Evolutionary conservation across 192 early-diverging fungal species (phyloP), one percentile per base, ranked within the genome.

Genomic region (Jimgerdemannia flammicorona): DNA sequence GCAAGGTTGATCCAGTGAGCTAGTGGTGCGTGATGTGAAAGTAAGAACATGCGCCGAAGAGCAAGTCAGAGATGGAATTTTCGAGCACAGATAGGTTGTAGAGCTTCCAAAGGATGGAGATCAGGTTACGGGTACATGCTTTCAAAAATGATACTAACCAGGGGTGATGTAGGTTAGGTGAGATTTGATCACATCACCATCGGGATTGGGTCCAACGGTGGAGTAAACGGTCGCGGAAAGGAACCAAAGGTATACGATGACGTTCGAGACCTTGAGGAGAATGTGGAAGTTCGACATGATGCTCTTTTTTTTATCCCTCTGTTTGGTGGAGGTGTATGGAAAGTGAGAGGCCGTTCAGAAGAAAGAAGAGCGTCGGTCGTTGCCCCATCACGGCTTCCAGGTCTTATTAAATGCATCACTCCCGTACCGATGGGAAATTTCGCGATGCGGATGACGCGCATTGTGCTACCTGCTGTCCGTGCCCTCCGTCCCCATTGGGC

Each of bases 111-210:
- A 29, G 1, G 29, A 29, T 29, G 1, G 29, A 29, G 29, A 29
- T 29, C 29, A 29, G 29, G 29, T 29, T 29, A 29, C 29, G 29
- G 29, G 29, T 29, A 59, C 49, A 59, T 59, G 14, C 6, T 59
- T 59, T 59, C 6, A 59, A 59, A 59, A 59, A 18, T 67, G 72
- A 49, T 40, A 75, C 79, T 74, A 77, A 83, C 81, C 78, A 49
- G 91, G 90, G 41, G 88, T 90, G 19, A 92, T 82, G 72, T 88
- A 92, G 19, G 91, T 91, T 66, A 75, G 67, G 67, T 90, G 85
- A n/a, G 76, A 67, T 19, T 67, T 71, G 59, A 76, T 77, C 72
- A 82, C 75, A 20, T 70, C 67, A n/a, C n/a, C n/a, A n/a, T n/a
- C n/a, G 64, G 76, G 70, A 72, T 84, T 72, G 66, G 86, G 85